Conservation (phyloP, 148 eudicot species). For the Hydrangea macrophylla region DNA sequence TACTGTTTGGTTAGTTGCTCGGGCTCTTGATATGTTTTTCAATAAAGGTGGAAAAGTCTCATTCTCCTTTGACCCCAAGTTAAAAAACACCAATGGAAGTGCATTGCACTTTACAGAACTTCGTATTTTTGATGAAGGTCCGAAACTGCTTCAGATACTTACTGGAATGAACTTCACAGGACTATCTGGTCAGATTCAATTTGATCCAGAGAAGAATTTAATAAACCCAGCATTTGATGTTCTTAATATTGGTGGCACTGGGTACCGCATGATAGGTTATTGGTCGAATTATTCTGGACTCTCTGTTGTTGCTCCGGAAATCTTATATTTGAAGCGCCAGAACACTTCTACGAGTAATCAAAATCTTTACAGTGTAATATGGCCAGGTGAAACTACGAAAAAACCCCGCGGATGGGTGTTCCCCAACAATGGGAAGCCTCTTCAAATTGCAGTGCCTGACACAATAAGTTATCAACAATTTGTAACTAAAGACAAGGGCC, state of each 20-base stretch:
- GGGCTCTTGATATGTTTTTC: conserved; percentile 61
- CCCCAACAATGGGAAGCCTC: conserved; percentile 78
- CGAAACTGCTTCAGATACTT: conserved; percentile 47
- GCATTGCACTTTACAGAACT: conserved; percentile 47
- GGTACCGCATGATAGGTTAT: conserved; percentile 59
- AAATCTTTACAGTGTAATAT: conserved; percentile 55
- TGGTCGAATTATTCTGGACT: conserved; percentile 83
- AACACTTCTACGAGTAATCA: conserved; percentile 44
- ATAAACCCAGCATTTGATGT: conserved; percentile 61
- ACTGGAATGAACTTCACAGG: conserved; percentile 47
- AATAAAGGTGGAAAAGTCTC: conserved; percentile 47
- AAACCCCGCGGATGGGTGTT: conserved; percentile 92
- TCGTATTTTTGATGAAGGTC: conserved; percentile 60
- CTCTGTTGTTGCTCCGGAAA: conserved; percentile 65
- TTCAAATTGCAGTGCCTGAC: conserved; percentile 72
- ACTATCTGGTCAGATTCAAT: conserved; percentile 51
- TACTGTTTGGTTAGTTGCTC: conserved; percentile 77
- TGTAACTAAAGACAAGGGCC: conserved; percentile 50
- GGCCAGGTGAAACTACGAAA: conserved; percentile 77
- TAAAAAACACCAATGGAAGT: conserved; percentile 39
- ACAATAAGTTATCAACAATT: conserved; percentile 57
- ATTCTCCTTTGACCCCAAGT: conserved; percentile 57
- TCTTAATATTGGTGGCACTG: conserved; percentile 71
- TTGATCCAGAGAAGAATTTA: conserved; percentile 60
- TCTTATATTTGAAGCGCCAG: conserved; percentile 39